phyloP scores from a whole-genome alignment of 768 basidiomycete genomes.

The Pleurotus salmoneostramineus region DNA sequence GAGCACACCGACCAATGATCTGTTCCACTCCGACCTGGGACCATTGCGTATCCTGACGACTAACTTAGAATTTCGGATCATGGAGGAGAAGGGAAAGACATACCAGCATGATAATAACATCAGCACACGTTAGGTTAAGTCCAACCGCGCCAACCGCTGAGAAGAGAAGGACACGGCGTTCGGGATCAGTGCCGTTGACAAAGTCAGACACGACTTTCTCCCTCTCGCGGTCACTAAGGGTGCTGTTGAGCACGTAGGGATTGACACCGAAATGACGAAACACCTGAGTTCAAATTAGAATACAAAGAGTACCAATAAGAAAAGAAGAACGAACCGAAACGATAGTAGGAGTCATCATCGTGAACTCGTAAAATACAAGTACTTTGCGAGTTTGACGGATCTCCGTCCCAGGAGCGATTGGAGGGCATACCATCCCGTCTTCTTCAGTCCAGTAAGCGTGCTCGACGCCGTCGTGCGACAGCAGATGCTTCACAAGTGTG shows the following conservation, averaged over 20 bases:
- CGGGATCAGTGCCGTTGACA: neutral
- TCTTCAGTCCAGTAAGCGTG: neutral
- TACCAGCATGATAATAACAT: conserved; percentile 6
- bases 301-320: neutral
- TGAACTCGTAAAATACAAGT: conserved; percentile 7
- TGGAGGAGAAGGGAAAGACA: neutral
- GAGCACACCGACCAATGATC: neutral
- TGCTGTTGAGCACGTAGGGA: neutral
- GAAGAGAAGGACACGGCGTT: conserved; percentile 1
- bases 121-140: neutral
- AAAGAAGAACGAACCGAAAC: neutral
- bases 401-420: neutral
- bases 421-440: neutral
- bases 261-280: neutral
- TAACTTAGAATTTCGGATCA: neutral
- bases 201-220: neutral
- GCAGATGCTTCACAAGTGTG: neutral
- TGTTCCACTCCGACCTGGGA: neutral
- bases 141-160: conserved; percentile 4
- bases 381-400: conserved; percentile 1
- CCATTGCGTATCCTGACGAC: conserved; percentile 2
- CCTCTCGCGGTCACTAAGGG: neutral
- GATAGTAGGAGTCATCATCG: conserved; percentile 9
- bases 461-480: neutral
- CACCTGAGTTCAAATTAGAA: neutral